Conservation (phyloP, 2,329 filamentous ascomycete species). For the Botrytis pseudocinerea region DNA sequence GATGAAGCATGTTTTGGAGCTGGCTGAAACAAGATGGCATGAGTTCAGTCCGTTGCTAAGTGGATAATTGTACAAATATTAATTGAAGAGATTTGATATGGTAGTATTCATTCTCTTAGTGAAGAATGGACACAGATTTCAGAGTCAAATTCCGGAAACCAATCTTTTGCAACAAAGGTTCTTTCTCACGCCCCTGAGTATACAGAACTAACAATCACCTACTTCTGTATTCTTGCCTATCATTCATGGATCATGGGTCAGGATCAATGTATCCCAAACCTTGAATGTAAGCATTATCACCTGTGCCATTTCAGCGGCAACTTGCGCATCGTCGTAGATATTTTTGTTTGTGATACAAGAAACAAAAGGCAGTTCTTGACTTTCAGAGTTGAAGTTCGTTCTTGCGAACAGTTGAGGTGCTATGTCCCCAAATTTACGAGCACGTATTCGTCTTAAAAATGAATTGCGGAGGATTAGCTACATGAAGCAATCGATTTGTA, state of each 20-base stretch:
- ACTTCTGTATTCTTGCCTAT: not conserved
- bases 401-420: too few relatives aligned
- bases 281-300: not conserved
- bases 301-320: not conserved
- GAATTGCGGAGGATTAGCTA: not conserved
- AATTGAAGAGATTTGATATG: slow-evolving; percentile 6
- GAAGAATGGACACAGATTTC: not conserved
- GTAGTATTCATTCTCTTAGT: slow-evolving; percentile 7
- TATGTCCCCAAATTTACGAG: not conserved
- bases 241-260: not conserved
- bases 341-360: not conserved
- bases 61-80: slow-evolving; percentile 26
- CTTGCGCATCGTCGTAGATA: not conserved
- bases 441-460: not conserved
- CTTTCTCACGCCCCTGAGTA: too few relatives aligned
- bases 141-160: not conserved
- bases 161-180: not conserved
- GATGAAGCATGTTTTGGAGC: slow-evolving; percentile 58
- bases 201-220: not conserved
- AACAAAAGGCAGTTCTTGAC: not conserved
- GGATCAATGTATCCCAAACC: not conserved
- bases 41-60: slow-evolving; percentile 43
- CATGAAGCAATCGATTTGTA: not conserved
- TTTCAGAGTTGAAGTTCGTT: not conserved
- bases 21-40: slow-evolving; percentile 65